phyloP scores from a whole-genome alignment of 1,139 yeast genomes.

The Protomyces lactucae-debilis region DNA sequence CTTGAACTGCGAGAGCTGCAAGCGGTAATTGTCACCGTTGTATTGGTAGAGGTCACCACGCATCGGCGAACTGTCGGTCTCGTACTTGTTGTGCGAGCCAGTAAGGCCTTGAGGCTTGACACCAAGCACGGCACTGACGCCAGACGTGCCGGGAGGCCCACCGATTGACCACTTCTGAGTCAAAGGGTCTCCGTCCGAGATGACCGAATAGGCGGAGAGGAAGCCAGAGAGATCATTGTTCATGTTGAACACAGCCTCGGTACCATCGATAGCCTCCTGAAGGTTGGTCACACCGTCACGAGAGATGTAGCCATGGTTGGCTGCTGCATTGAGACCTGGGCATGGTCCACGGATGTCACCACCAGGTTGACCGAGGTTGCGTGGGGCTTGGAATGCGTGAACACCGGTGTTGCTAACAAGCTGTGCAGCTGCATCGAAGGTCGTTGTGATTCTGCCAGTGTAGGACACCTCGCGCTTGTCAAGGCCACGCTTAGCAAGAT shows the following conservation, averaged over 20 bases:
- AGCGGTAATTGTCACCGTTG: conserved; percentile 17
- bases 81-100: conserved; percentile 25
- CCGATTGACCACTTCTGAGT: conserved; percentile 21
- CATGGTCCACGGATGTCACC: conserved; percentile 25
- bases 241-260: conserved; percentile 22
- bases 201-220: conserved; percentile 18
- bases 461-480: neutral
- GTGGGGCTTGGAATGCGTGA: conserved; percentile 13
- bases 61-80: conserved; percentile 20
- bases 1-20: conserved; percentile 14
- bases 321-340: conserved; percentile 20
- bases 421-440: conserved; percentile 15
- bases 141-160: neutral
- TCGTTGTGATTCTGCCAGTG: conserved; percentile 7
- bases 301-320: conserved; percentile 22
- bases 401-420: conserved; percentile 2
- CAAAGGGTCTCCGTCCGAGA: conserved; percentile 11
- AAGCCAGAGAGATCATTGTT: conserved; percentile 17
- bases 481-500: conserved; percentile 2
- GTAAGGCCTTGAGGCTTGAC: conserved; percentile 6
- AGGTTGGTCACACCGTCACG: conserved; percentile 13
- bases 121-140: neutral
- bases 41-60: conserved; percentile 23
- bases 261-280: conserved; percentile 16
- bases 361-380: conserved; percentile 2